Conservation (phyloP, 805 yeast genomes). For the Kodamaea hsintzibuensis region DNA sequence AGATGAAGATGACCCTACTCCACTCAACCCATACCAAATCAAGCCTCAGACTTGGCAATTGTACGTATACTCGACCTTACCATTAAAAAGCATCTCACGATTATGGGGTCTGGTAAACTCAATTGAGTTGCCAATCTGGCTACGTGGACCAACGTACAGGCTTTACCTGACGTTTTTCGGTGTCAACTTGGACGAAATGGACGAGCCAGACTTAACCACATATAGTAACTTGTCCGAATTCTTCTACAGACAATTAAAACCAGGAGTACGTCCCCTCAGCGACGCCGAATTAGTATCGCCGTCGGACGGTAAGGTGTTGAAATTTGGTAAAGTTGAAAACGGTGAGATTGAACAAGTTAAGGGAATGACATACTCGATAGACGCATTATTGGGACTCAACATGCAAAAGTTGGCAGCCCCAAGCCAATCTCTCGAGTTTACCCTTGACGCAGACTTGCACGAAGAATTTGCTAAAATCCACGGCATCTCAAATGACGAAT, state of each 20-base stretch:
- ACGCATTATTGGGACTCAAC: slow-evolving; percentile 77
- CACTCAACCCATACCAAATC: slow-evolving; percentile 40
- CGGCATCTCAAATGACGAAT: slow-evolving; percentile 68
- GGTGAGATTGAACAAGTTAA: slow-evolving; percentile 96
- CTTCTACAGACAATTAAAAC: slow-evolving; percentile 78
- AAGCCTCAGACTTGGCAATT: slow-evolving; percentile 85
- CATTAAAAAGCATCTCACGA: slow-evolving; percentile 86
- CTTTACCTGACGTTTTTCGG: slow-evolving; percentile 82
- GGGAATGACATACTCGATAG: slow-evolving; percentile 90
- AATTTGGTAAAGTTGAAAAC: slow-evolving; percentile 74
- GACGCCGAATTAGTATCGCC: slow-evolving; percentile 77
- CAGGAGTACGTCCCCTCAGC: slow-evolving; percentile 77
- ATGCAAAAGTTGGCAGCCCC: slow-evolving; percentile 55
- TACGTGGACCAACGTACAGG: slow-evolving; percentile 78
- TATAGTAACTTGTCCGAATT: slow-evolving; percentile 86
- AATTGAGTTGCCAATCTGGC: slow-evolving; percentile 81
- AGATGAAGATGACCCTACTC: slow-evolving; percentile 25
- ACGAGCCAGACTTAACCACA: slow-evolving; percentile 71
- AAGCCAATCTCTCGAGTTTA: slow-evolving; percentile 48
- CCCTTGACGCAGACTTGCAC: slow-evolving; percentile 43
- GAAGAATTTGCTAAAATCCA: slow-evolving; percentile 76
- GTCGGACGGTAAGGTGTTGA: slow-evolving; percentile 88
- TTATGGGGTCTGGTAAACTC: slow-evolving; percentile 93
- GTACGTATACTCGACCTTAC: slow-evolving; percentile 85
- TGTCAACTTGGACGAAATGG: slow-evolving; percentile 86